Evolutionary conservation across 1,139 yeast species (phyloP).

Genomic region (Geotrichum australiense): DNA sequence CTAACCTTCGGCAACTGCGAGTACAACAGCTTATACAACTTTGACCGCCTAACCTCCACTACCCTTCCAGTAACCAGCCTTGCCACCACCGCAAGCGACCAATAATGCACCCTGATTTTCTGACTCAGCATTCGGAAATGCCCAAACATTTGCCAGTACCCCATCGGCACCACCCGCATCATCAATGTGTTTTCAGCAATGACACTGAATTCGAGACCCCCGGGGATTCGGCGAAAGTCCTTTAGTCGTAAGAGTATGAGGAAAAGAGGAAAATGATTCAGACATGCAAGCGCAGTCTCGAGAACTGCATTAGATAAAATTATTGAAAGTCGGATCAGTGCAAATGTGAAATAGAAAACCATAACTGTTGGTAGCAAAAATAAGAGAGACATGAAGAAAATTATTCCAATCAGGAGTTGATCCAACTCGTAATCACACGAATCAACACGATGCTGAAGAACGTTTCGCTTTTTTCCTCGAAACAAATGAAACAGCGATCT

Average conservation of each 20-base stretch:
- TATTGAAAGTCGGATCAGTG: slow-evolving; percentile 48
- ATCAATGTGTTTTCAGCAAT: slow-evolving; percentile 23
- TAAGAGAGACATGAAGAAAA: slow-evolving; percentile 70
- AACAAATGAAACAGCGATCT: slow-evolving; percentile 76
- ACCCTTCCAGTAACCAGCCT: slow-evolving; percentile 42
- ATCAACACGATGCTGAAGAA: slow-evolving; percentile 78
- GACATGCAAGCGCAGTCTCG: slow-evolving; percentile 55
- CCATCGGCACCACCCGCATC: slow-evolving; percentile 43
- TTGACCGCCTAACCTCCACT: slow-evolving; percentile 42
- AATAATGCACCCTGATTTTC: slow-evolving; percentile 39
- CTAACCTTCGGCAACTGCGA: slow-evolving; percentile 41
- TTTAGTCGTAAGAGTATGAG: slow-evolving; percentile 71
- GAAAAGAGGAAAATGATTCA: slow-evolving; percentile 84
- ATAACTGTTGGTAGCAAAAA: slow-evolving; percentile 80
- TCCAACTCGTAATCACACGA: slow-evolving; percentile 77
- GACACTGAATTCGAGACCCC: slow-evolving; percentile 56
- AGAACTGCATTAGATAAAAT: slow-evolving; percentile 46
- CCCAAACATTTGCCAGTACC: slow-evolving; percentile 40
- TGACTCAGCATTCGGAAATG: slow-evolving; percentile 41
- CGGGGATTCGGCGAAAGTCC: slow-evolving; percentile 83
- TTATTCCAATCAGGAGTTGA: slow-evolving; percentile 80
- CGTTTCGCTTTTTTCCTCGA: slow-evolving; percentile 83
- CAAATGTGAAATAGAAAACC: slow-evolving; percentile 77
- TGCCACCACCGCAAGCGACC: slow-evolving; percentile 38
- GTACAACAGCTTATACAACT: slow-evolving; percentile 43